phyloP scores from a whole-genome alignment of 306 rosid genomes.

The Astragalus membranaceus region DNA sequence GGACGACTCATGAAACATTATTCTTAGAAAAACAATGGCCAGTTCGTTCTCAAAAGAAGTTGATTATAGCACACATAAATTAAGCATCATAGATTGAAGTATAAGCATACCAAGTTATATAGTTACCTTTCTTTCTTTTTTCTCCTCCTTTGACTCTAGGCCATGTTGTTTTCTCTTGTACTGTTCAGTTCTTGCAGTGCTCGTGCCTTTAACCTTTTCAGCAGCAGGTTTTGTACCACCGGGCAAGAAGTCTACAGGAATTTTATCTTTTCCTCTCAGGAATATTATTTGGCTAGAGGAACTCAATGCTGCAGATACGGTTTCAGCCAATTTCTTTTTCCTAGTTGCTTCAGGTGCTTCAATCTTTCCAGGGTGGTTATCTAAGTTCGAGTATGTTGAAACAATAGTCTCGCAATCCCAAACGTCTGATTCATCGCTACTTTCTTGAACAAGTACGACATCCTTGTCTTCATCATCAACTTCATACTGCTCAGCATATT shows the following conservation, averaged over 20 bases:
- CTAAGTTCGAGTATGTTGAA: constrained; percentile 73
- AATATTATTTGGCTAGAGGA: constrained; percentile 48
- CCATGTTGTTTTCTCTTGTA: constrained; percentile 64
- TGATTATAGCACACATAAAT: background rate
- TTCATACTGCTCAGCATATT: constrained; percentile 75
- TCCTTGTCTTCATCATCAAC: constrained; percentile 46
- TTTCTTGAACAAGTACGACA: constrained; percentile 49
- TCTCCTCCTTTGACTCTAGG: constrained; percentile 78
- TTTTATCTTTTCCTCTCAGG: constrained; percentile 71
- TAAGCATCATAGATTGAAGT: background rate
- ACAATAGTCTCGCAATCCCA: constrained; percentile 95
- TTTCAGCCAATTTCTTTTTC: constrained; percentile 70
- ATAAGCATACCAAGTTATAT: background rate
- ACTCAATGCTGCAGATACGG: constrained; percentile 48
- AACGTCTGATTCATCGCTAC: constrained; percentile 82
- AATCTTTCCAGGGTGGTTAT: constrained; percentile 85
- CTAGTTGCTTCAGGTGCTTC: constrained; percentile 51
- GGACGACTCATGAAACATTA: background rate
- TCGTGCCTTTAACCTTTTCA: constrained; percentile 40
- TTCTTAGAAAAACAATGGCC: background rate
- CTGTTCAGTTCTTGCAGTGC: constrained; percentile 39
- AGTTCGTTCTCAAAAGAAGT: background rate
- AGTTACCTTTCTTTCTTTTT: constrained; percentile 84
- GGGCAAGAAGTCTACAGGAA: constrained; percentile 77
- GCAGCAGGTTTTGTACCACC: constrained; percentile 35